Evolutionary conservation across 2,329 filamentous ascomycete genomes (phyloP).

Genomic region (Trichoderma sp.): DNA sequence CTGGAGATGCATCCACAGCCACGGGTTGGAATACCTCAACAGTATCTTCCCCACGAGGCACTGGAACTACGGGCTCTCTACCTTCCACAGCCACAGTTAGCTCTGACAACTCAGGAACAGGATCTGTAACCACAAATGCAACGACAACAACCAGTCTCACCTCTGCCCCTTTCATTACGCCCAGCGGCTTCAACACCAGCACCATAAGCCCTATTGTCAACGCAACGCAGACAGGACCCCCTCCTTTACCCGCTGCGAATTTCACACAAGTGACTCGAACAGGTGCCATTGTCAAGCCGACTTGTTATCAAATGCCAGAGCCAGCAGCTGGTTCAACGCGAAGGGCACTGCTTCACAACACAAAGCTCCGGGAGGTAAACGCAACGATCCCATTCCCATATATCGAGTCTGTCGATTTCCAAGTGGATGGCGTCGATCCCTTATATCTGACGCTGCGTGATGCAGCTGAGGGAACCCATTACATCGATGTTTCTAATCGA

Average conservation of each 20-base stretch:
- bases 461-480: slow-evolving; percentile 30
- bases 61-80: not conserved
- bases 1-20: not conserved
- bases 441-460: slow-evolving; percentile 39
- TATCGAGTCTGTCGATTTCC: slow-evolving; percentile 40
- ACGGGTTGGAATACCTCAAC: slow-evolving; percentile 17
- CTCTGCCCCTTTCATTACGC: slow-evolving; percentile 18
- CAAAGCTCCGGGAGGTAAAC: slow-evolving; percentile 33
- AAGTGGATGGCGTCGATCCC: slow-evolving; percentile 34
- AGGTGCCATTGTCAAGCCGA: slow-evolving; percentile 30
- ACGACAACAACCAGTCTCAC: not conserved
- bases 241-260: slow-evolving; percentile 33
- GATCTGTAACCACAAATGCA: not conserved
- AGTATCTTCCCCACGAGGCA: not conserved
- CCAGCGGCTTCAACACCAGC: slow-evolving; percentile 16
- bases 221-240: slow-evolving; percentile 12
- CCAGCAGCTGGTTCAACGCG: slow-evolving; percentile 28
- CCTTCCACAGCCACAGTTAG: not conserved
- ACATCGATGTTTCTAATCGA: slow-evolving; percentile 39
- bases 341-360: slow-evolving; percentile 36
- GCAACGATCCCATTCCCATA: slow-evolving; percentile 38
- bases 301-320: slow-evolving; percentile 35
- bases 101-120: not conserved
- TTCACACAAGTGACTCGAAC: slow-evolving; percentile 38
- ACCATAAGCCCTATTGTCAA: slow-evolving; percentile 2